phyloP scores from a whole-genome alignment of 768 basidiomycete species.

The Boletus rubroflammeus region DNA sequence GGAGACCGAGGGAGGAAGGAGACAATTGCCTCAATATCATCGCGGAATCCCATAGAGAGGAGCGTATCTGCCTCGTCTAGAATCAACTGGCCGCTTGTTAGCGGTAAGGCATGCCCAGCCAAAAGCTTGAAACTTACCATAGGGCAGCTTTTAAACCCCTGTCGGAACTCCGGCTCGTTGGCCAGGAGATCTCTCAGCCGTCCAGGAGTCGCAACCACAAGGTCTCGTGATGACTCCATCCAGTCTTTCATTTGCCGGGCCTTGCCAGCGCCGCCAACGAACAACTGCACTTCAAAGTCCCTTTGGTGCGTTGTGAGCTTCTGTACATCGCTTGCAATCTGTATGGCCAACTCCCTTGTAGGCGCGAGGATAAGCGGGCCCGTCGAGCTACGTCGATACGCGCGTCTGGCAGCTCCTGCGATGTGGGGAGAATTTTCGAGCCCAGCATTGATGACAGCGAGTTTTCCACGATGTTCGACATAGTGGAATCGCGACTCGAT shows the following conservation, averaged over 20 bases:
- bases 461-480: constrained; percentile 44
- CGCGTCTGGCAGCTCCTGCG: constrained; percentile 29
- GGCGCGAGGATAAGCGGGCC: constrained; percentile 84
- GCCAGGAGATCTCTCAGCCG: constrained; percentile 72
- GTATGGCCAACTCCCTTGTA: constrained; percentile 85
- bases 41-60: constrained; percentile 88
- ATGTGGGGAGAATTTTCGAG: constrained; percentile 30
- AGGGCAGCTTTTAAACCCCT: constrained; percentile 51
- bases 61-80: constrained; percentile 92
- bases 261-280: constrained; percentile 77
- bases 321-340: constrained; percentile 82
- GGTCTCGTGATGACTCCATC: constrained; percentile 61
- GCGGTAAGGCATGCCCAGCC: not conserved
- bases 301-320: constrained; percentile 58
- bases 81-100: constrained; percentile 55
- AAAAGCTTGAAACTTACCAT: constrained; percentile 43
- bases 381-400: constrained; percentile 45
- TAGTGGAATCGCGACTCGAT: constrained; percentile 69
- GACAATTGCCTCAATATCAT: constrained; percentile 75
- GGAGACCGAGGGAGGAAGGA: constrained; percentile 56
- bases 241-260: constrained; percentile 64
- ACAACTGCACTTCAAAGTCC: constrained; percentile 65
- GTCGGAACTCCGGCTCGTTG: constrained; percentile 51
- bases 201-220: constrained; percentile 90
- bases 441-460: constrained; percentile 43